Base-by-base conservation (phyloP, 495 filamentous ascomycete genomes). In the Podospora tetraspora region DNA sequence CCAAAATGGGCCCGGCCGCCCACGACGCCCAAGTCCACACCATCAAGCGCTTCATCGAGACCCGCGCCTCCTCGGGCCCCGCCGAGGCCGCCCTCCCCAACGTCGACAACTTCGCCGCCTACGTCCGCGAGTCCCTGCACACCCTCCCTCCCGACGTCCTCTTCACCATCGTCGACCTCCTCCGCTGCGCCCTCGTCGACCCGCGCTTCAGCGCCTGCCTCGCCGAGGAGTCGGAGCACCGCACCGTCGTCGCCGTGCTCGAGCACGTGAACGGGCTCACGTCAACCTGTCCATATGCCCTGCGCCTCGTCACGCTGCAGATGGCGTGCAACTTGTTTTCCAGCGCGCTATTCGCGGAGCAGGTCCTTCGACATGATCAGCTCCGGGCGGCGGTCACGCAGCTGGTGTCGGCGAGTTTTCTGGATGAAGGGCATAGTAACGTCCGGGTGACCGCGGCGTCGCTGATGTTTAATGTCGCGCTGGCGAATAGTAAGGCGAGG, bases 201-300 rank as follows among this genome's bases (percentile, higher is more conserved):
- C 82, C 89, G 24, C 87, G 95, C n/a, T 82, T 97, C n/a, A 91
- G 91, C 72, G 89, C 91, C 67, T 95, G 87, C 78, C 93, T 92
- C 69, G 93, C 92, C 16, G 90, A 94, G 78, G 91, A 97, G 73
- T 73, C 79, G 27, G 77, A 80, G 37, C 88, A 90, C 68, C 72
- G 76, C 57, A 92, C 91, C 16, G 80, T 97, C 23, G 72, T 85
- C 63, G 79, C 87, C 11, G 72, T 97, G 7, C 79, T 98, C 32
- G 73, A 83, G 10, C 84, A 87, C 64, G 81, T 89, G 37, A 87
- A 84, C 61, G 70, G 78, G 4, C 74, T 82, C 3, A 63, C 27
- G 0, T 11, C 75, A 9, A 74, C 78, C 1, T 87, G 83, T 66
- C 92, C 94, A 1, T 97, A 98, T 74, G 86, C 89, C 22, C 85